Conservation (phyloP, 768 basidiomycete genomes). For the Cystofilobasidium capitatum region DNA sequence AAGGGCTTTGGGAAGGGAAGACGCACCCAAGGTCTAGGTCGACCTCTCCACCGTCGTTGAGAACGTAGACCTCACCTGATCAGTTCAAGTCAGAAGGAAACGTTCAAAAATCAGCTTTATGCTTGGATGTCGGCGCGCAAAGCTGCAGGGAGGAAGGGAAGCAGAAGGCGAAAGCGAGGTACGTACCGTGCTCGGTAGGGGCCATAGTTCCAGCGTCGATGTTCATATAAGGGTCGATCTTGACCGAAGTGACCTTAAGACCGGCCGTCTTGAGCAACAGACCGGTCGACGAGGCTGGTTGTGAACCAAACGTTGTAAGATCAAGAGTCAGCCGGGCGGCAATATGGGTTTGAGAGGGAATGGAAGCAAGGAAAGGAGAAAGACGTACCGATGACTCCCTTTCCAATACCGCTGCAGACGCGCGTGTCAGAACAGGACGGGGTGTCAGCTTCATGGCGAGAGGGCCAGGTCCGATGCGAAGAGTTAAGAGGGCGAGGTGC, state of each 20-base stretch:
- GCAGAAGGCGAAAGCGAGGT: conserved; percentile 2
- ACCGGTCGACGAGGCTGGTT: conserved; percentile 85
- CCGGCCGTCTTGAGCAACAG: conserved; percentile 89
- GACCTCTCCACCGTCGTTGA: conserved; percentile 97
- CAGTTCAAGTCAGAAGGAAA: conserved; percentile 20
- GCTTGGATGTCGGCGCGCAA: background rate
- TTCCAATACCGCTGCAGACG: conserved; percentile 72
- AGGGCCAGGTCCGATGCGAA: background rate
- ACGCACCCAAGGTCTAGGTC: conserved; percentile 75
- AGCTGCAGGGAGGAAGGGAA: background rate
- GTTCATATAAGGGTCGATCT: conserved; percentile 99
- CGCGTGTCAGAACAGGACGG: background rate
- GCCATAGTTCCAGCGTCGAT: conserved; percentile 99
- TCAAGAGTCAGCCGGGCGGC: conserved; percentile 3
- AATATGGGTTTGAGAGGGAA: background rate
- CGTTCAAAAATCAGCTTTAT: background rate
- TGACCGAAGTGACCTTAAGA: conserved; percentile 95
- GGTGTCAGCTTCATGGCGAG: background rate
- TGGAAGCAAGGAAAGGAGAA: background rate
- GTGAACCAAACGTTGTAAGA: conserved; percentile 18
- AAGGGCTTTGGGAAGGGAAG: background rate
- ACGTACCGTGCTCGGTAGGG: conserved; percentile 90
- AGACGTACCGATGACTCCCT: conserved; percentile 86
- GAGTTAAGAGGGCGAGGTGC: conserved; percentile 4
- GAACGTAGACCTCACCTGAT: conserved; percentile 87